These are phyloP conservation scores for Picea glauca DNA, from an alignment of 75 land plant species.

Conservation along the genomic window DNA sequence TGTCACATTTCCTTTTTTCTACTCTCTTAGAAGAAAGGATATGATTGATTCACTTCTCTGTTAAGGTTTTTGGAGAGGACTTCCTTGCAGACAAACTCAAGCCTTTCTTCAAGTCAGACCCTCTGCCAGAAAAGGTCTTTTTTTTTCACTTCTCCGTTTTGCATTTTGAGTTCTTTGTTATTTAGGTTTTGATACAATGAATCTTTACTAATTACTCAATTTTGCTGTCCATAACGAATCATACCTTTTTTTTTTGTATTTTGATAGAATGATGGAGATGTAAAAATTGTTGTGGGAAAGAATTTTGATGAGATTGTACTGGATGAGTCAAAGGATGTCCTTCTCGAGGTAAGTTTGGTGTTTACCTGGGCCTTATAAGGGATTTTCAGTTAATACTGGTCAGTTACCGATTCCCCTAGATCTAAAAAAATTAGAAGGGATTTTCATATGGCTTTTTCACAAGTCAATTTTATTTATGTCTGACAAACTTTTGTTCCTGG, in stretches of 20 bases:
- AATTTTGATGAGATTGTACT: slow-evolving; percentile 95
- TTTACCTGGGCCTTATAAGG: too few relatives aligned
- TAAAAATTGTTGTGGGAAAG: slow-evolving; percentile 88
- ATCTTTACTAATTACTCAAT: not conserved
- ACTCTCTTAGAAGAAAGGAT: not conserved
- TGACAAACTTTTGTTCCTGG: not conserved
- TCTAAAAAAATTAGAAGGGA: not conserved
- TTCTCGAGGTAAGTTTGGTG: slow-evolving; percentile 71
- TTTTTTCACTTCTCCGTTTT: not conserved
- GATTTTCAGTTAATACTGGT: too few relatives aligned
- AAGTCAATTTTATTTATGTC: not conserved
- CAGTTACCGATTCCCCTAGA: too few relatives aligned
- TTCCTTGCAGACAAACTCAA: slow-evolving; percentile 79
- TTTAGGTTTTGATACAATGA: not conserved
- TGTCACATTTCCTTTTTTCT: not conserved
- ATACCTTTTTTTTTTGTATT: slow-evolving; percentile 2
- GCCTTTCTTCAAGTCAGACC: slow-evolving; percentile 84
- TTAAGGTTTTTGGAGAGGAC: slow-evolving; percentile 70
- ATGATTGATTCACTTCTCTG: not conserved
- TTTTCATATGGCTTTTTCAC: not conserved
- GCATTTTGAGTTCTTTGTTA: not conserved
- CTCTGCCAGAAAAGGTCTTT: slow-evolving; percentile 82
- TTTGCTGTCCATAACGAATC: too few relatives aligned
- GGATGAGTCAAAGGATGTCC: slow-evolving; percentile 96
- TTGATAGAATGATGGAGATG: slow-evolving; percentile 91